A percentile compares a stretch with the other conserved stretches of the same genome.
Evolutionary conservation across 1,284 basidiomycete genomes (phyloP).

Genomic region (Cutaneotrichosporon mucoides): DNA sequence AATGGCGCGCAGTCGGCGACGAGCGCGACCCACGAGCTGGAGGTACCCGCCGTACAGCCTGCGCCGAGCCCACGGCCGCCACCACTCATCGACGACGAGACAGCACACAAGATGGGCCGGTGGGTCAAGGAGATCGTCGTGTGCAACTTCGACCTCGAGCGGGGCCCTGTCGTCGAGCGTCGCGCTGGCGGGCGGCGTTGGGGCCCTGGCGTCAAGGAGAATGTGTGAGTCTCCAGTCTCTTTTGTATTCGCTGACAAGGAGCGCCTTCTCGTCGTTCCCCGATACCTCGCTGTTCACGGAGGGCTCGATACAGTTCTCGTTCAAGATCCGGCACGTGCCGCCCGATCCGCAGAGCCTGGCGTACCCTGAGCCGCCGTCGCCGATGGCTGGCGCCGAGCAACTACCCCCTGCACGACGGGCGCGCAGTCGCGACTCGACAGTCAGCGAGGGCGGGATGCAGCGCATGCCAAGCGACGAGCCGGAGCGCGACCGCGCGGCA

Average conservation of each 20-base stretch:
- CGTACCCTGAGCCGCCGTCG: slow-evolving; percentile 40
- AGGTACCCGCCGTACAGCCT: background rate
- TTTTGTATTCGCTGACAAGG: slow-evolving; percentile 3
- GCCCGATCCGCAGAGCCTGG: slow-evolving; percentile 30
- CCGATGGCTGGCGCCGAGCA: slow-evolving; percentile 29
- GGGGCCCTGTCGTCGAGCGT: slow-evolving; percentile 75
- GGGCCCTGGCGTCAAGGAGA: slow-evolving; percentile 69
- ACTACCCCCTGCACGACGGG: background rate
- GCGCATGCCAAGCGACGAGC: background rate
- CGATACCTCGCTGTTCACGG: slow-evolving; percentile 74
- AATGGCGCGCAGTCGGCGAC: background rate
- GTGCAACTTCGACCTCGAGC: slow-evolving; percentile 83
- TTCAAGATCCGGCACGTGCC: slow-evolving; percentile 57
- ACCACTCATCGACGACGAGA: slow-evolving; percentile 53
- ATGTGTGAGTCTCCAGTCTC: slow-evolving; percentile 61
- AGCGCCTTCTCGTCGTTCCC: slow-evolving; percentile 95
- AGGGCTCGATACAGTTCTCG: slow-evolving; percentile 48
- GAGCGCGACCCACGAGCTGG: slow-evolving; percentile 2
- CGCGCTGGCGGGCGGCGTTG: slow-evolving; percentile 60
- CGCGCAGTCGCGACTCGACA: background rate
- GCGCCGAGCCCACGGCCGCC: slow-evolving; percentile 26
- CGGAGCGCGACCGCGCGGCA: slow-evolving; percentile 36
- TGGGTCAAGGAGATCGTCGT: slow-evolving; percentile 78
- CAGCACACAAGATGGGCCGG: slow-evolving; percentile 57
- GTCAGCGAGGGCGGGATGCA: background rate